These are phyloP conservation scores for Neurospora sp. DNA, from an alignment of 495 filamentous ascomycete genomes.

Conservation along the genomic window DNA sequence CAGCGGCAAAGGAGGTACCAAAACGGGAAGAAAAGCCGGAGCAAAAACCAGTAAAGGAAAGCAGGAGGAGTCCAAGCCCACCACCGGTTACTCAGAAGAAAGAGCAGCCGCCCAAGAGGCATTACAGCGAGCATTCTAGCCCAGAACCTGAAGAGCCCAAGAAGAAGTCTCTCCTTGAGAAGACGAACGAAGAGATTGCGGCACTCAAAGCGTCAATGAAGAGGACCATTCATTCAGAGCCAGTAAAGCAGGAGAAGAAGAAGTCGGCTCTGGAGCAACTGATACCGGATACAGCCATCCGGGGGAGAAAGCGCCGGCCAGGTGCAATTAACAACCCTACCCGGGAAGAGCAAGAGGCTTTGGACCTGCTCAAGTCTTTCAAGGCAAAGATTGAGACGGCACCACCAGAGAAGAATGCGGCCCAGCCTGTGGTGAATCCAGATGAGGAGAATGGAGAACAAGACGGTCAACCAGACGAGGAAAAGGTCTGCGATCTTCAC, in stretches of 20 bases:
- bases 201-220: conserved; percentile 88
- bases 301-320: conserved; percentile 70
- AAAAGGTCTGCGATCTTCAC: conserved; percentile 69
- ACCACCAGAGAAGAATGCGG: conserved; percentile 36
- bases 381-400: conserved; percentile 62
- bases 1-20: conserved; percentile 20
- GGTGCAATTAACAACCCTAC: conserved; percentile 30
- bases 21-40: conserved; percentile 1
- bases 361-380: conserved; percentile 67
- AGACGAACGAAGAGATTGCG: conserved; percentile 86
- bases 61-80: conserved; percentile 16
- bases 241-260: conserved; percentile 43
- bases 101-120: conserved; percentile 8
- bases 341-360: conserved; percentile 48
- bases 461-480: conserved; percentile 22
- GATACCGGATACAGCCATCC: conserved; percentile 70
- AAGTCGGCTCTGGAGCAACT: conserved; percentile 67
- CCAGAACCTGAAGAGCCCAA: conserved; percentile 38
- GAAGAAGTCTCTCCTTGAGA: conserved; percentile 38
- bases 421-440: conserved; percentile 10
- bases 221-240: conserved; percentile 53
- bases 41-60: conserved; percentile 4
- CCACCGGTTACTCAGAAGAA: conserved; percentile 11
- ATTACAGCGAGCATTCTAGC: conserved; percentile 25
- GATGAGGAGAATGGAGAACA: conserved; percentile 20